Evolutionary conservation across 768 basidiomycete species (phyloP), one percentile per base, ranked within the genome.

Genomic region (Postia placenta): DNA sequence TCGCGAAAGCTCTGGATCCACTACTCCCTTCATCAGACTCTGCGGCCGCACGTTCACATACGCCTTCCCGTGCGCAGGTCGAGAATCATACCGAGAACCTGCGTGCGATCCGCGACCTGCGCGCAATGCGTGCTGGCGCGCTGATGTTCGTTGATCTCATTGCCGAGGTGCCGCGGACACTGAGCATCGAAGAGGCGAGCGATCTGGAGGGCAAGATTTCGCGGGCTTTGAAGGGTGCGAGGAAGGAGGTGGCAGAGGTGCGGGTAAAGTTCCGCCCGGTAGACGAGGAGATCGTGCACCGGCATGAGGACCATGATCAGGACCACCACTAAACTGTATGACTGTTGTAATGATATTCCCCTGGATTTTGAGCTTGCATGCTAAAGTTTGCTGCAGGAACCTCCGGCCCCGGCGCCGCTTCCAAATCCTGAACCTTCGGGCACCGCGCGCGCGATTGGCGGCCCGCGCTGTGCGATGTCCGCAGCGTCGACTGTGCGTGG

Each of bases 81-180:
- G 53, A 49, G 27, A 20, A 28, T 11, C 56, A 49, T 19, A 37
- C 17, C 36, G 58, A 40, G 50, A 56, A 36, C 54, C 62, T 87
- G 24, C 64, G 78, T 9, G 73, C 66, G 1, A 62, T 85, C 48
- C 69, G 63, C 47, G 65, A 80, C 49, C 60, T 93, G 49, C 81
- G 87, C 35, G 87, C 89, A 35, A 81, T 83, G 56, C 81, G 85
- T 26, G 79, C 85, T 9, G 87, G 92, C 25, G 90, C 92, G 7
- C 66, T 85, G 52, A 80, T 94, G 52, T 85, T 82, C 48, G 85
- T 97, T 5, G 91, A 97, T 66, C 70, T 97, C 44, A 79, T 76
- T 4, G 87, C 85, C 25, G 75, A 80, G 27, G 87, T 98, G 0
- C 76, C 84, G 14, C 67, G 69, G 5, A 48, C 62, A 5, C 67